A percentile compares a stretch with the other conserved stretches of the same genome.
These are phyloP conservation scores for Brassica napus DNA, from an alignment of 345 rosid species.

Conservation along the genomic window Da-Ae NC_063435.1:28470001-28470500, in stretches of 20 bases:
- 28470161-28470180: conserved; percentile 75
- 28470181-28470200: conserved; percentile 78
- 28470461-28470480: conserved; percentile 76
- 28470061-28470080: conserved; percentile 71
- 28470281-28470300: neutral
- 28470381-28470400: conserved; percentile 75
- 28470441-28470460: conserved; percentile 87
- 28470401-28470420: conserved; percentile 70
- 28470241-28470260: conserved; percentile 85
- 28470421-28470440: conserved; percentile 83
- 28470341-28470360: conserved; percentile 45
- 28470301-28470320: neutral
- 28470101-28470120: conserved; percentile 94
- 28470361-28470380: conserved; percentile 70
- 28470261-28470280: conserved; percentile 88
- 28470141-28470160: conserved; percentile 92
- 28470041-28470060: conserved; percentile 39
- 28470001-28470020: conserved; percentile 18
- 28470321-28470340: neutral
- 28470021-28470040: conserved; percentile 25
- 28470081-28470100: conserved; percentile 92
- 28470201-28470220: conserved; percentile 79
- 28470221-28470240: conserved; percentile 83
- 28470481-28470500: conserved; percentile 80
- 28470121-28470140: conserved; percentile 77